phyloP scores from a whole-genome alignment of 139 green algal species.

The Chlorokybus atmophyticus region DNA sequence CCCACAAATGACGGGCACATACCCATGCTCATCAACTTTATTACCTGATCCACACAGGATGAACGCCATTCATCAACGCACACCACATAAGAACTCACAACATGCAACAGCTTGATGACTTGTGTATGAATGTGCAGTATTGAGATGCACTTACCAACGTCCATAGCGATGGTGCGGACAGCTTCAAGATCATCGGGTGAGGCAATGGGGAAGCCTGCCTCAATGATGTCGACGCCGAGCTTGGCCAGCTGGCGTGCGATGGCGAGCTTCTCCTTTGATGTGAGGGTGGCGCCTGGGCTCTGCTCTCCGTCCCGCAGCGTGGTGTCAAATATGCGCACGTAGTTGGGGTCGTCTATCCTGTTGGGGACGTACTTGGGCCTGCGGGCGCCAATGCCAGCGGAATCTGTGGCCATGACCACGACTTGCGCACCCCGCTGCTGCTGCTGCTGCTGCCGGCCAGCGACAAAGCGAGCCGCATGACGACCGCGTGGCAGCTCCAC shows the following conservation, averaged over 20 bases:
- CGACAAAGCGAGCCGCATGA: too few relatives aligned
- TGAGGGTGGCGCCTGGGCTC: slow-evolving; percentile 79
- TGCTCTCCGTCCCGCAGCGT: slow-evolving; percentile 96
- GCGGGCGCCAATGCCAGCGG: too few relatives aligned
- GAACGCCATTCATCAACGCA: too few relatives aligned
- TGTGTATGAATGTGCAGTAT: too few relatives aligned
- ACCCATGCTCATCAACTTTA: slow-evolving; percentile 49
- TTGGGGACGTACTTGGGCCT: slow-evolving; percentile 32
- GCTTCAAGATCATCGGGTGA: slow-evolving; percentile 96
- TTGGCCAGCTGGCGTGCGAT: slow-evolving; percentile 85
- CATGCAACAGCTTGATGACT: too few relatives aligned
- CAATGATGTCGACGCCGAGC: slow-evolving; percentile 97
- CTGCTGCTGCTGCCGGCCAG: too few relatives aligned
- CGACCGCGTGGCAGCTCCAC: too few relatives aligned
- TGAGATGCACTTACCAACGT: too few relatives aligned
- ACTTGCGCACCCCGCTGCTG: too few relatives aligned
- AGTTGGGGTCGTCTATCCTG: slow-evolving; percentile 80
- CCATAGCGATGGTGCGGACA: slow-evolving; percentile 74
- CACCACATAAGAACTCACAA: too few relatives aligned
- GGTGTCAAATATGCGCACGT: slow-evolving; percentile 97
- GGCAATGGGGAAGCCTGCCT: slow-evolving; percentile 91
- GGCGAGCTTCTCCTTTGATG: slow-evolving; percentile 91
- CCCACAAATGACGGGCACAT: slow-evolving; percentile 96
- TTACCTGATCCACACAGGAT: too few relatives aligned
- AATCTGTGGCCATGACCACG: too few relatives aligned